Evolutionary conservation across 345 rosid species (phyloP).

Genomic region (Acer campestre): DNA sequence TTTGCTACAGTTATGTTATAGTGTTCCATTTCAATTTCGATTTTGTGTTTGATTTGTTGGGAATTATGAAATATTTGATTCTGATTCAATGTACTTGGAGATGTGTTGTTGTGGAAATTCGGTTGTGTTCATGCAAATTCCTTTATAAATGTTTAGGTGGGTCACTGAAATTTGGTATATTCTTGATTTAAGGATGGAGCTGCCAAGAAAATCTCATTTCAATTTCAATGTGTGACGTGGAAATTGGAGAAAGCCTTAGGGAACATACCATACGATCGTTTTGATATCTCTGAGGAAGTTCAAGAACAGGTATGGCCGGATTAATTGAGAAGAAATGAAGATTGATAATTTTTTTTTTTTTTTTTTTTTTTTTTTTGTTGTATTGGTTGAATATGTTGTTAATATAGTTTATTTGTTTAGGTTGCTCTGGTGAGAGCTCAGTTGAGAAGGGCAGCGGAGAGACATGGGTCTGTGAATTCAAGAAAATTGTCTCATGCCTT

Average conservation of each 20-base stretch:
- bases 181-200: slow-evolving; percentile 68
- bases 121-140: slow-evolving; percentile 20
- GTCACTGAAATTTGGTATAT: slow-evolving; percentile 43
- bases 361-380: slow-evolving; percentile 19
- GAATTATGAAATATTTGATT: neutral
- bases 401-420: slow-evolving; percentile 36
- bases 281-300: slow-evolving; percentile 84
- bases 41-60: neutral
- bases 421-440: slow-evolving; percentile 76
- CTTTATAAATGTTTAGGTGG: slow-evolving; percentile 29
- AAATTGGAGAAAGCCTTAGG: slow-evolving; percentile 82
- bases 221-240: slow-evolving; percentile 83
- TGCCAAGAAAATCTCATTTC: slow-evolving; percentile 66
- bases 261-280: slow-evolving; percentile 60
- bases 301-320: slow-evolving; percentile 66
- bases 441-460: slow-evolving; percentile 74
- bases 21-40: neutral
- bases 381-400: neutral
- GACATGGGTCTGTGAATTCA: slow-evolving; percentile 64
- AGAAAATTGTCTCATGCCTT: slow-evolving; percentile 41
- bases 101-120: slow-evolving; percentile 17
- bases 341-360: slow-evolving; percentile 4
- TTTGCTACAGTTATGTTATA: neutral
- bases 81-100: slow-evolving; percentile 2
- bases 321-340: neutral